Conservation (phyloP, 768 basidiomycete species). For the Leucosporidium scottii region DNA sequence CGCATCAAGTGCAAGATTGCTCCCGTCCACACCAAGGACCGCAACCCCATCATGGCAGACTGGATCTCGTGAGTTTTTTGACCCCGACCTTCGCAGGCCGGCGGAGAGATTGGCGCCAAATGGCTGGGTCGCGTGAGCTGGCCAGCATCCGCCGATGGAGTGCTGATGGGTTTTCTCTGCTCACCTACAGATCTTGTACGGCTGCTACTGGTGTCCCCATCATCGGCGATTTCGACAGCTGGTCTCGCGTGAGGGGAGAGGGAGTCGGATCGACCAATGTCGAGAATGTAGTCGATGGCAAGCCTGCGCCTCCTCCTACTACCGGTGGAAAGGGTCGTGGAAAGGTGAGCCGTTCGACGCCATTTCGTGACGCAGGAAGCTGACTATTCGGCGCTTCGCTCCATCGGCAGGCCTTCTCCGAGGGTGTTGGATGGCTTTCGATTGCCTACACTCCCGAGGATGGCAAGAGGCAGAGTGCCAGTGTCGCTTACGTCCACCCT, state of each 20-base stretch:
- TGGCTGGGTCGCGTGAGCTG: no score
- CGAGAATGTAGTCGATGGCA: neutral
- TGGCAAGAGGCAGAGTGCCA: neutral
- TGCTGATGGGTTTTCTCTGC: no score
- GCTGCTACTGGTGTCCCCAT: slow-evolving; percentile 1
- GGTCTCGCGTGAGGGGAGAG: neutral
- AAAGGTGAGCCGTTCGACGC: no score
- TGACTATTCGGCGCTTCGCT: no score
- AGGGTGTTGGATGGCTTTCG: slow-evolving; percentile 7
- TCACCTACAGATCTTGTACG: slow-evolving; percentile 1
- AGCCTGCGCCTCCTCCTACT: no score
- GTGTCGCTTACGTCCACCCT: slow-evolving; percentile 10
- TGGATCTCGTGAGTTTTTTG: slow-evolving; percentile 2
- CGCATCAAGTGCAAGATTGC: slow-evolving; percentile 2
- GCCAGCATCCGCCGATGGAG: no score
- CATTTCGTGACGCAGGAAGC: no score
- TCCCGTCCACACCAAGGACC: slow-evolving; percentile 6
- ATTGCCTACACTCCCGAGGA: slow-evolving; percentile 8
- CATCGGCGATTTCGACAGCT: slow-evolving; percentile 6
- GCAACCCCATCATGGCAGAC: slow-evolving; percentile 9
- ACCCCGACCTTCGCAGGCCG: neutral
- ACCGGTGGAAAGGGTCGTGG: no score
- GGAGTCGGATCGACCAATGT: neutral
- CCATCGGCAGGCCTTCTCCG: no score
- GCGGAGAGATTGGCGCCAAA: no score